Conservation (phyloP, 768 basidiomycete species). For the Rhizopogon rudus region DNA sequence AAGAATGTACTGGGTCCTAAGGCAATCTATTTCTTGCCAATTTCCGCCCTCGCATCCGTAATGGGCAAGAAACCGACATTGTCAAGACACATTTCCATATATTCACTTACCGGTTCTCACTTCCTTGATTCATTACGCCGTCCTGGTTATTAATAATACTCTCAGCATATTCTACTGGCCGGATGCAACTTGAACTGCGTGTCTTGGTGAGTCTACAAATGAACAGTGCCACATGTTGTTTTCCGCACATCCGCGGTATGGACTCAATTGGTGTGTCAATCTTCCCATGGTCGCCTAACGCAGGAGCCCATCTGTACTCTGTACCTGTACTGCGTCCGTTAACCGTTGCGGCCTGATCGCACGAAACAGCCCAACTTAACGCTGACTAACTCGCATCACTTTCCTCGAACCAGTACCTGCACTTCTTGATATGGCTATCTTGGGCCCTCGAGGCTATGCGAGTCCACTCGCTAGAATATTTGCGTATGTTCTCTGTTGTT, state of each 20-base stretch:
- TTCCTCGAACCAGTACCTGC: conserved; percentile 7
- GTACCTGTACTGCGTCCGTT: background rate
- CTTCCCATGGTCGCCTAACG: conserved; percentile 18
- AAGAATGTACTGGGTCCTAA: background rate
- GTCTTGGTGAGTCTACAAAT: background rate
- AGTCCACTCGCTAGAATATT: background rate
- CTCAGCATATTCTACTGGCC: background rate
- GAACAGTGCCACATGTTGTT: background rate
- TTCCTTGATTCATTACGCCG: background rate
- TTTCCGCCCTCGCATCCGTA: background rate
- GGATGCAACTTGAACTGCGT: background rate
- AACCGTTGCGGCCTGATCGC: background rate
- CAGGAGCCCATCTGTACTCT: conserved; percentile 5
- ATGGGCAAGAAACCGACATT: background rate
- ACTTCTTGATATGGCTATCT: conserved; percentile 26
- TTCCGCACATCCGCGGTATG: conserved; percentile 27
- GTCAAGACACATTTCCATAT: background rate
- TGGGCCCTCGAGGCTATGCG: conserved; percentile 9
- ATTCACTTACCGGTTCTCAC: conserved; percentile 1
- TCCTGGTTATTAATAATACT: background rate
- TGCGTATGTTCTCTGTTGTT: conserved; percentile 1
- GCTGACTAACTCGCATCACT: conserved; percentile 23
- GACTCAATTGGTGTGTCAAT: conserved; percentile 15
- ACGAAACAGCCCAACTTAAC: conserved; percentile 1
- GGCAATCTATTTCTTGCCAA: background rate